Percentiles rank a stretch among this genome's conserved stretches.
Evolutionary conservation across 1,284 basidiomycete genomes (phyloP).

Genomic region (Naganishia liquefaciens): DNA sequence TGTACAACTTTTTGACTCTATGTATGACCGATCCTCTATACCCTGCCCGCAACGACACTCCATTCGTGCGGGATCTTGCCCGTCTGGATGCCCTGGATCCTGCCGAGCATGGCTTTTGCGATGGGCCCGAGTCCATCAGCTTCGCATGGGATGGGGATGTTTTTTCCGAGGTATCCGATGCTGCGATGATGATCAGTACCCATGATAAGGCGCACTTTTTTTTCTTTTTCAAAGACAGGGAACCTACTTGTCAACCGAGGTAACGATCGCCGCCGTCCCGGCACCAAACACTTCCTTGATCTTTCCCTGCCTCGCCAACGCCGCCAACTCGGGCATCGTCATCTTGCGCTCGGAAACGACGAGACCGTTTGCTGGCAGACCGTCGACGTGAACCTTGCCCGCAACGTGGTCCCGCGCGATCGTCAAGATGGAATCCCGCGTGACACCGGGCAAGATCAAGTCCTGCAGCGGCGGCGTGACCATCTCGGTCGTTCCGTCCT

Average conservation of each 20-base stretch:
- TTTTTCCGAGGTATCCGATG: constrained; percentile 84
- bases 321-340: constrained; percentile 83
- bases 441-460: constrained; percentile 94
- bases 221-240: no score
- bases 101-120: constrained; percentile 75
- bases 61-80: constrained; percentile 81
- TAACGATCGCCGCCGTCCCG: constrained; percentile 87
- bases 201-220: neutral
- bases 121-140: constrained; percentile 83
- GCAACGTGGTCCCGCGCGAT: constrained; percentile 77
- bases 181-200: constrained; percentile 36
- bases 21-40: neutral
- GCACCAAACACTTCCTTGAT: constrained; percentile 91
- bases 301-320: constrained; percentile 67
- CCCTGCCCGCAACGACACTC: constrained; percentile 54
- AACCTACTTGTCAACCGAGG: constrained; percentile 66
- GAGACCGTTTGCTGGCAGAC: constrained; percentile 65
- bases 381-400: constrained; percentile 61
- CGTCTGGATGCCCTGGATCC: constrained; percentile 86
- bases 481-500: constrained; percentile 70
- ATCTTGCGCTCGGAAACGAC: constrained; percentile 79
- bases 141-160: constrained; percentile 80
- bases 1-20: no score
- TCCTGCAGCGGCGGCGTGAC: constrained; percentile 91
- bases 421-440: constrained; percentile 78